phyloP scores from a whole-genome alignment of 2,329 filamentous ascomycete species.

The Beauveria rudraprayagi region DNA sequence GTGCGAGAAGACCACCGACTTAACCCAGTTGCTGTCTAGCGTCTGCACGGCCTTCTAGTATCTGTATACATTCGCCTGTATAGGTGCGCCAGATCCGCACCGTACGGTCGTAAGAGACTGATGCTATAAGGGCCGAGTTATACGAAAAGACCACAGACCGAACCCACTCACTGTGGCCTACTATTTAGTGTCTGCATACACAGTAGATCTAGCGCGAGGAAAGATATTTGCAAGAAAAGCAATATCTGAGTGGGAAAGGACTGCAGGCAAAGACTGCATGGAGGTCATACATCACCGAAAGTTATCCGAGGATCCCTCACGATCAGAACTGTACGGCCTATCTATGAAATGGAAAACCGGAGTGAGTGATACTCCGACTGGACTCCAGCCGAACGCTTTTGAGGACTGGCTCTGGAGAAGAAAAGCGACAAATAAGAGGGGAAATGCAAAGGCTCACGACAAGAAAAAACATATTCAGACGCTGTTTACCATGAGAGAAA shows the following conservation, averaged over 20 bases:
- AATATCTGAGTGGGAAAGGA: neutral
- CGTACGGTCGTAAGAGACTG: no score
- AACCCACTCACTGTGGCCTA: no score
- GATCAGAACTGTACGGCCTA: neutral
- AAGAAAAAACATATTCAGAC: neutral
- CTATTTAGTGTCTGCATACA: no score
- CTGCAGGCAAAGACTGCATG: neutral
- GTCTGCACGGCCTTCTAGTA: no score
- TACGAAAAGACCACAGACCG: no score
- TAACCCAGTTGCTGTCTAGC: no score
- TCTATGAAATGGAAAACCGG: neutral
- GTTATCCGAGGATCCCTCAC: neutral
- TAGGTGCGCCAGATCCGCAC: no score
- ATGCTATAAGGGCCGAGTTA: no score
- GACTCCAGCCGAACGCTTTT: neutral
- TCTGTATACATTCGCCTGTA: no score
- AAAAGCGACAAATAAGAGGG: neutral
- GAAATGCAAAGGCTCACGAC: neutral
- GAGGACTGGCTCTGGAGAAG: neutral
- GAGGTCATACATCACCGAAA: neutral
- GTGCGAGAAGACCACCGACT: no score
- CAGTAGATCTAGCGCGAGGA: neutral
- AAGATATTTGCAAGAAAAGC: neutral
- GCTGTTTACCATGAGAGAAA: neutral
- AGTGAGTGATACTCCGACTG: neutral